Evolutionary conservation across 495 filamentous ascomycete species (phyloP), one percentile per base, ranked within the genome.

Genomic region (Penicillium ucsense): DNA sequence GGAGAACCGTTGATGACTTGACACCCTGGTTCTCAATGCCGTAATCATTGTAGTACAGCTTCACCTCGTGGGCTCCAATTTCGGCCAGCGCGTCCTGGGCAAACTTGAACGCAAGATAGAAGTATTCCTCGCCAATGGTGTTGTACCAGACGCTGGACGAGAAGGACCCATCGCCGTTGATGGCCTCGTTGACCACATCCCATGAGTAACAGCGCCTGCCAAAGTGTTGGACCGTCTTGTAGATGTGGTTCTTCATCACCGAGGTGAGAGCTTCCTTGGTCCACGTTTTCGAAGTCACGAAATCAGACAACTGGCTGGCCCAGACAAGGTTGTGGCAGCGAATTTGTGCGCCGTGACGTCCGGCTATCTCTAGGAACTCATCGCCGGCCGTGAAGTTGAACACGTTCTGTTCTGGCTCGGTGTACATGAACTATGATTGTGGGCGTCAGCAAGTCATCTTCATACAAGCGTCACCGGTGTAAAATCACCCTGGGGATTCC

Each of bases 21-120:
- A 66, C 54, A 29, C 70, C 67, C 36, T 71, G 65, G 53, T 64
- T 66, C 60, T 82, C 79, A 52, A 83, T 75, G 59, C 78, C 78
- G 67, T 82, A 83, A 67, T 84, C 80, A 58, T 83, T 83, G 63
- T 79, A 81, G 57, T 80, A 83, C 27, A 84, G 70, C 57, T 82
- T 81, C 34, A 60, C 49, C 20, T 53, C 43, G n/a, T 57, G 4
- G 12, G 74, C 73, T 6, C 51, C 49, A 10, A 57, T 49, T 40
- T 57, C 31, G 5, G 46, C 51, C 20, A 57, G 30, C 29, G 57
- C 57, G 35, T 57, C 43, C 5, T 72, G 76, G 50, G 81, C 78
- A 32, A 66, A 73, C 31, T 69, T 62, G 29, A 67, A 68, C 0
- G 71, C 72, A 10, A 57, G 51, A 43, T 47, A 53, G 43, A 60